Evolutionary conservation across 495 filamentous ascomycete genomes (phyloP), one percentile per base, ranked within the genome.

Genomic region (Daldinia loculata): DNA sequence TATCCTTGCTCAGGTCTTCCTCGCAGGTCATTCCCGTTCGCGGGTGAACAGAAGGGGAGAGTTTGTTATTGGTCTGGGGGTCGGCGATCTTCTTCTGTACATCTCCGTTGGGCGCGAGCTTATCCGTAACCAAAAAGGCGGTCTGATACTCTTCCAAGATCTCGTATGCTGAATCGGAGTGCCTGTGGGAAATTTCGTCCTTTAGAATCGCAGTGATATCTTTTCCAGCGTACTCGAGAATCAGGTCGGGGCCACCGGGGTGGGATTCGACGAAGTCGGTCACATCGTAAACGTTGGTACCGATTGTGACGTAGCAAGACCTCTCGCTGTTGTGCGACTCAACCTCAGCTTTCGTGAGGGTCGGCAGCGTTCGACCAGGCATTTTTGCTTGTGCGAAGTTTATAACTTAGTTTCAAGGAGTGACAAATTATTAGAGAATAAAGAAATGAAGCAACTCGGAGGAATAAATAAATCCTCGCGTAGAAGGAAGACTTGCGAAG

Each of bases 241-340:
- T 89, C 64, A 98, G 78, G 64, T 98, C 93, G 72, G 87, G 88
- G 61, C 96, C 96, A 67, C 95, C 96, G 36, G 96, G 96, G 78
- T 99, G 96, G 66, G 91, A 88, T 53, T 90, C 85, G 60, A 98
- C 77, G 75, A 99, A 99, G 27, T 89, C 84, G 26, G 96, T 97
- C 66, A 99, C 87, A 85, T 99, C 93, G 87, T 93, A 98, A 72
- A 98, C 95, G 70, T 94, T 95, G 27, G 85, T 86, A 36, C 93
- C 95, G 48, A 97, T 79, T 0, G 92, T 94, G 70, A 99, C 93
- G 84, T 93, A 99, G 85, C 96, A 98, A 24, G 92, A 96, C 77
- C 94, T 89, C 41, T 78, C 80, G 52, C 86, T 90, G 75, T 93
- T 96, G 78, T 95, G 93, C 69, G 89, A 84, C 76, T 88, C 87